Evolutionary conservation across 495 filamentous ascomycete species (phyloP), one percentile per base, ranked within the genome.

Genomic region (Xylaria curta): DNA sequence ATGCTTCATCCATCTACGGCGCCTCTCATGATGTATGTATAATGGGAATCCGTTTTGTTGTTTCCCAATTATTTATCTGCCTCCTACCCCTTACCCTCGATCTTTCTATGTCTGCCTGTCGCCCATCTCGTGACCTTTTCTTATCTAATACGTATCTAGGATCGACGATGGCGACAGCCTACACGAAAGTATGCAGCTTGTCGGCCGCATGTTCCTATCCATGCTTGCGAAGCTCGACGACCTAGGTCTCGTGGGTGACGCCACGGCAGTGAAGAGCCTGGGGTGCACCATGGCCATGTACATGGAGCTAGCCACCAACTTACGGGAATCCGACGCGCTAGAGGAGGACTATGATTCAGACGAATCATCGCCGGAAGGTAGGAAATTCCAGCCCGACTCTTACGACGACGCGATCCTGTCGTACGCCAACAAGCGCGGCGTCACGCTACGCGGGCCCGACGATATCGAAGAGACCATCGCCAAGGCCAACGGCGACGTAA

Each of bases 231-330:
- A 68, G 24, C 79, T 83, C 5, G 80, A 83, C 63, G 62, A 63
- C 6, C 68, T 76, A 15, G 53, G 70, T 15, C 73, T 79, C 4
- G 72, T 82, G 0, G 54, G 72, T 38, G 73, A 73, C 61, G 76
- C 78, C 42, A 78, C 78, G 1, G 77, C 76, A 4, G 73, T 81
- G 28, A 59, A 66, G 36, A 81, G 75, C 60, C 68, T 82, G 3
- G 81, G 80, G 17, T 70, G 73, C 44, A 74, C 78, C 64, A 83
- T 82, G 82, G 80, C 75, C 15, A 69, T 80, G 31, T 81, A 75
- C 56, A 69, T 82, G 24, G 69, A 64, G 40, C 46, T 80, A 15
- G 68, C 73, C 0, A 7, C 49, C 0, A 10, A 62, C 1, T 4
- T 71, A 49, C 71, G 76, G 6, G 21, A 19, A 17, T 2, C 4